Evolutionary conservation across 768 basidiomycete species (phyloP), one percentile per base, ranked within the genome.

Genomic region (Trametes elegans): DNA sequence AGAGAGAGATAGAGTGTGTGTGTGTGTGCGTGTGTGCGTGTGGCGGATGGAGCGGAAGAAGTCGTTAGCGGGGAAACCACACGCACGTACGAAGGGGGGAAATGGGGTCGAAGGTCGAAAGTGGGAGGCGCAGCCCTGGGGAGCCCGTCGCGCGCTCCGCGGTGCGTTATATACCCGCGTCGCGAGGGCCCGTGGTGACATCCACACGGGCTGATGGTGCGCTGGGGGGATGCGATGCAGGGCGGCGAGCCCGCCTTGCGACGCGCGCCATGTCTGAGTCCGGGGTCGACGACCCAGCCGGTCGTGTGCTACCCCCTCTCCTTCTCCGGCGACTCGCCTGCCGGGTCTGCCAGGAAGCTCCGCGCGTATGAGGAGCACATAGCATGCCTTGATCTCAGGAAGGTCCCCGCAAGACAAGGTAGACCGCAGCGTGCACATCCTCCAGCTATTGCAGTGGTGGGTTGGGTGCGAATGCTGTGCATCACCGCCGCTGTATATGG

Each of bases 71-170:
- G 27, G 21, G 19, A 52, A 49, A 39, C 41, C 46, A 51, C 50
- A 47, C 53, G 44, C 26, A 36, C 42, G 47, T 39, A 32, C 11
- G 41, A 38, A 31, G 16, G 26, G 34, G 19, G 23, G 24, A 42
- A 24, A 41, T 11, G 40, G 19, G 50, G 29, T 45, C 34, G 42
- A 47, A 52, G 50, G 57, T 53, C 52, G 51, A 24, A 51, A 44
- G 16, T 29, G 46, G 46, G 47, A 59, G 57, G 57, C 57, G 48
- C 57, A 59, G 57, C 57, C 57, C 57, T 59, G 24, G 28, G 31
- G 53, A 18, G 19, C 7, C 21, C 40, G 16, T 14, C 18, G 16
- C 34, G 18, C 29, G 19, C 14, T 3, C 28, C 7, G 3, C 23
- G 3, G n/a, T 14, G 32, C 26, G 29, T 52, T 58, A 58, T 58